phyloP scores from a whole-genome alignment of 164 flowering plant species.

The Annona squamosa region DNA sequence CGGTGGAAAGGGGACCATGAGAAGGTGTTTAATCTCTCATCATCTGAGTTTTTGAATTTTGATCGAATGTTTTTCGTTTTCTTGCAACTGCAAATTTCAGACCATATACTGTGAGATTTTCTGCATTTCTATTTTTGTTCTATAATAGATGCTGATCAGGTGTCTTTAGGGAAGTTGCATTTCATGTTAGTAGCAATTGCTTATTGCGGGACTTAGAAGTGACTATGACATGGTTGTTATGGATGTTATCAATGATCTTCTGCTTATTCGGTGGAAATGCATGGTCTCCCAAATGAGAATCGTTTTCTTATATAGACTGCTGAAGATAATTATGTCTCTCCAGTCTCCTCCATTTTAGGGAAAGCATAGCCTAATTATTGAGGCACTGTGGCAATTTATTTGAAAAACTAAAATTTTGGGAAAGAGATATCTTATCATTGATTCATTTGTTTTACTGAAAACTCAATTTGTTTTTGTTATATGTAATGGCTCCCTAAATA shows the following conservation, averaged over 20 bases:
- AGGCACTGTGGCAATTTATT: too few species aligned
- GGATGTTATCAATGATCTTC: background rate
- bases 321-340: too few species aligned
- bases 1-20: conserved; percentile 55
- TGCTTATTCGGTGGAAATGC: background rate
- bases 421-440: background rate
- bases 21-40: conserved; percentile 28
- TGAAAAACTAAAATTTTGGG: background rate
- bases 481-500: background rate
- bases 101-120: background rate
- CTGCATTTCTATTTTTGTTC: background rate
- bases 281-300: background rate
- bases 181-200: too few species aligned
- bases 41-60: background rate
- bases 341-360: background rate
- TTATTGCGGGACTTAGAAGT: too few species aligned
- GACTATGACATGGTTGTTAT: too few species aligned
- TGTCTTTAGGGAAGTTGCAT: too few species aligned
- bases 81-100: background rate
- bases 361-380: too few species aligned
- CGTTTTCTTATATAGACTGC: too few species aligned
- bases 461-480: background rate
- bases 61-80: background rate
- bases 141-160: too few species aligned
- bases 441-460: too few species aligned